Evolutionary conservation across 2,329 filamentous ascomycete genomes (phyloP).

Genomic region (Fusarium nodosum): DNA sequence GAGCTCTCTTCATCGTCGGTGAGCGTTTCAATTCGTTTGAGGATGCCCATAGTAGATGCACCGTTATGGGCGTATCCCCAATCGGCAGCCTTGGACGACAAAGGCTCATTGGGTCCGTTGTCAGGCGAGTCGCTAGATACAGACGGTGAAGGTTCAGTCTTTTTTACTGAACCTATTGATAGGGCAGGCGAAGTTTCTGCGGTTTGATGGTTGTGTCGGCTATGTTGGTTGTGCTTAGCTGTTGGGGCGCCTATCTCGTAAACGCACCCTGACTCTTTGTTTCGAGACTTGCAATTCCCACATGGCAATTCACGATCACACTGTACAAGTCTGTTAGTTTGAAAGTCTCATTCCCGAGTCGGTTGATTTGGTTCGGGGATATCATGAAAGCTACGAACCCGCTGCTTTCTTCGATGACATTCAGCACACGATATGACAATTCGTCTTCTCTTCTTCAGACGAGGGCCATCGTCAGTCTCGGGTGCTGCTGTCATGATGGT

Average conservation of each 20-base stretch:
- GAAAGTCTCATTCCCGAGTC: background rate
- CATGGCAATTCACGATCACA: slow-evolving; percentile 73
- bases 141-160: background rate
- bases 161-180: background rate
- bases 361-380: too few species aligned
- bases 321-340: slow-evolving; percentile 50
- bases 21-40: slow-evolving; percentile 67
- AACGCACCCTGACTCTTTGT: slow-evolving; percentile 67
- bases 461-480: slow-evolving; percentile 16
- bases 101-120: slow-evolving; percentile 47
- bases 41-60: slow-evolving; percentile 67
- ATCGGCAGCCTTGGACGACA: slow-evolving; percentile 61
- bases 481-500: slow-evolving; percentile 23
- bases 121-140: slow-evolving; percentile 7
- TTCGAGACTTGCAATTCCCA: slow-evolving; percentile 69
- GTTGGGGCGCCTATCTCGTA: slow-evolving; percentile 68
- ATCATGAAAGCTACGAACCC: slow-evolving; percentile 55
- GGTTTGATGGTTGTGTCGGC: slow-evolving; percentile 6
- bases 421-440: slow-evolving; percentile 74
- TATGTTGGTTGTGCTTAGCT: slow-evolving; percentile 48
- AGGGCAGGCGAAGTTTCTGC: slow-evolving; percentile 1
- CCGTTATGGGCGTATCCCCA: slow-evolving; percentile 68
- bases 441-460: slow-evolving; percentile 66
- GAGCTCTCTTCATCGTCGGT: slow-evolving; percentile 49
- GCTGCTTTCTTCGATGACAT: slow-evolving; percentile 74